A percentile compares a stretch with the other conserved stretches of the same genome.
Conservation (phyloP, 441 rosid species). For the Dalechampia spathulata region DNA sequence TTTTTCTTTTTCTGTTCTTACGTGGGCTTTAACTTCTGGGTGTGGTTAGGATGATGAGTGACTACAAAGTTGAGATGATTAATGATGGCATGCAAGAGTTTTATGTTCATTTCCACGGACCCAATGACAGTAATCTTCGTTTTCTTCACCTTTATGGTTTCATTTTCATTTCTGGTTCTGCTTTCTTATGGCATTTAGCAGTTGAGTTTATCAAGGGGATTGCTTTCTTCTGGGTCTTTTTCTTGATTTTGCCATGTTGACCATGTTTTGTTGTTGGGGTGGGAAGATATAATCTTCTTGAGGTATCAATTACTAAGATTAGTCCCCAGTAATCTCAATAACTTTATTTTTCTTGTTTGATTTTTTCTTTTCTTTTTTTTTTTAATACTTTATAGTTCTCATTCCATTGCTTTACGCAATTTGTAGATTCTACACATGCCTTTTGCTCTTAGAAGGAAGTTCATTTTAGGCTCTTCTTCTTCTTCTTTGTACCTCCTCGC, state of each 20-base stretch:
- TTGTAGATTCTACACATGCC: too few species aligned
- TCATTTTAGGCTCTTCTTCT: neutral
- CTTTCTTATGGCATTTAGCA: too few species aligned
- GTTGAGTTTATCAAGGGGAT: too few species aligned
- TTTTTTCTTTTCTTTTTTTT: too few species aligned
- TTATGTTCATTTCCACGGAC: slow-evolving; percentile 66
- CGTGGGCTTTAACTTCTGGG: neutral
- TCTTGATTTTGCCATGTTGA: neutral
- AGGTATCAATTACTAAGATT: neutral
- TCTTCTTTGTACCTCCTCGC: neutral
- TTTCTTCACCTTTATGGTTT: neutral
- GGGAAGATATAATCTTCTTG: slow-evolving; percentile 8
- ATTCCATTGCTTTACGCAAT: too few species aligned
- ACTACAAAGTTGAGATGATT: slow-evolving; percentile 58
- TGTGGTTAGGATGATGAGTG: slow-evolving; percentile 69
- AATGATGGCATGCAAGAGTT: slow-evolving; percentile 66
- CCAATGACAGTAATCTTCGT: slow-evolving; percentile 52
- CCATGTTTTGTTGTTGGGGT: neutral
- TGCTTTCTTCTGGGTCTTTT: neutral
- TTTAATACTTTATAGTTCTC: too few species aligned
- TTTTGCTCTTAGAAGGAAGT: slow-evolving; percentile 2
- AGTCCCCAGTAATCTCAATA: neutral
- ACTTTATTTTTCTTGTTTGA: neutral
- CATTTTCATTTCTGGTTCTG: neutral
- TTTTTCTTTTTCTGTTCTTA: neutral